Evolutionary conservation across 768 basidiomycete genomes (phyloP).

Genomic region (Tricholoma hemisulphureum): DNA sequence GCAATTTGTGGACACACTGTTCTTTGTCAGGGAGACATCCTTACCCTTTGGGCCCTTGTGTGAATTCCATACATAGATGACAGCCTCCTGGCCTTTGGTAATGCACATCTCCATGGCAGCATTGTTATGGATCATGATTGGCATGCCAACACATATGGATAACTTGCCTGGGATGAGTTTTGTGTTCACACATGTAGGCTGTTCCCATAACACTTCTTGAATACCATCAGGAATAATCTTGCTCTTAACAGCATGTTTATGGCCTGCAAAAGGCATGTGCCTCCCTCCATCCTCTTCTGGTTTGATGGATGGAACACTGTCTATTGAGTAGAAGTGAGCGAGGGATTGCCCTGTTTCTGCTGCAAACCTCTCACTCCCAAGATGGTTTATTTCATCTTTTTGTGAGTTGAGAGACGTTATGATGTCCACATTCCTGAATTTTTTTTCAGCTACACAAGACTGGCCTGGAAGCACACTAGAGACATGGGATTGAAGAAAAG

Average conservation of each 20-base stretch:
- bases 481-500: slow-evolving; percentile 28
- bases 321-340: slow-evolving; percentile 24
- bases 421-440: slow-evolving; percentile 30
- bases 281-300: neutral
- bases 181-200: slow-evolving; percentile 20
- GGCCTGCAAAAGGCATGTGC: neutral
- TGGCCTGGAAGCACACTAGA: slow-evolving; percentile 10
- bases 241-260: neutral
- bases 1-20: neutral
- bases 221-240: neutral
- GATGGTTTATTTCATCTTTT: slow-evolving; percentile 31
- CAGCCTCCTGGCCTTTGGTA: neutral
- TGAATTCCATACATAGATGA: slow-evolving; percentile 21
- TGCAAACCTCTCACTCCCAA: slow-evolving; percentile 29
- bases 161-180: slow-evolving; percentile 24
- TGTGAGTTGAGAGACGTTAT: slow-evolving; percentile 31
- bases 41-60: neutral
- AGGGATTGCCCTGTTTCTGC: slow-evolving; percentile 22
- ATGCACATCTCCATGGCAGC: neutral
- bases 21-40: neutral
- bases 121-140: slow-evolving; percentile 27
- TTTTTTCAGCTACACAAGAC: slow-evolving; percentile 7
- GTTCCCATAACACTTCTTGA: neutral
- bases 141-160: neutral
- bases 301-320: neutral